phyloP scores from a whole-genome alignment of 192 early-diverging fungal species.

The Bifiguratus adelaidae region DNA sequence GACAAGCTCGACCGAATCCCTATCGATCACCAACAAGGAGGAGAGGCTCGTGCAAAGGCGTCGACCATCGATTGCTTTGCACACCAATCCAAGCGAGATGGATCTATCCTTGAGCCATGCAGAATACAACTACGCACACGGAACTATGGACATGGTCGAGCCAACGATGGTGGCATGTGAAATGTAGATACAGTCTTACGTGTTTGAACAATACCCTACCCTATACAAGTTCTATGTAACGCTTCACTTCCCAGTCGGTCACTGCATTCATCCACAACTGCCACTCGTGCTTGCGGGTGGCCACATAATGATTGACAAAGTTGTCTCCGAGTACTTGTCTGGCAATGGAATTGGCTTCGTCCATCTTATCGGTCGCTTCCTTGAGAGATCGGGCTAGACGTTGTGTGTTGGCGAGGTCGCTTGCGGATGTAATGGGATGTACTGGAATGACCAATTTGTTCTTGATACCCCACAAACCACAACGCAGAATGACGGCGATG shows the following conservation, averaged over 20 bases:
- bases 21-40: too few species aligned
- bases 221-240: slow-evolving; percentile 62
- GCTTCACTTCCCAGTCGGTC: slow-evolving; percentile 59
- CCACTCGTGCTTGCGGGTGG: slow-evolving; percentile 66
- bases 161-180: too few species aligned
- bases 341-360: slow-evolving; percentile 49
- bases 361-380: slow-evolving; percentile 59
- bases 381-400: slow-evolving; percentile 45
- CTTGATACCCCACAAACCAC: slow-evolving; percentile 61
- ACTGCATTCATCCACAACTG: slow-evolving; percentile 61
- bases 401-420: slow-evolving; percentile 10
- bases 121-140: too few species aligned
- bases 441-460: slow-evolving; percentile 39
- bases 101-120: too few species aligned
- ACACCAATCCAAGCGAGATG: too few species aligned
- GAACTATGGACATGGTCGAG: too few species aligned
- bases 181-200: too few species aligned
- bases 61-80: too few species aligned
- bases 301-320: slow-evolving; percentile 71
- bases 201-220: too few species aligned
- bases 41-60: too few species aligned
- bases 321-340: slow-evolving; percentile 58
- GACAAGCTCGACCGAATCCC: too few species aligned
- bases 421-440: slow-evolving; percentile 14
- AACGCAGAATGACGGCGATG: slow-evolving; percentile 56